Evolutionary conservation across 176 grass and related monocot genomes (phyloP), one percentile per base, ranked within the genome.

Genomic region (Oryza punctata): DNA sequence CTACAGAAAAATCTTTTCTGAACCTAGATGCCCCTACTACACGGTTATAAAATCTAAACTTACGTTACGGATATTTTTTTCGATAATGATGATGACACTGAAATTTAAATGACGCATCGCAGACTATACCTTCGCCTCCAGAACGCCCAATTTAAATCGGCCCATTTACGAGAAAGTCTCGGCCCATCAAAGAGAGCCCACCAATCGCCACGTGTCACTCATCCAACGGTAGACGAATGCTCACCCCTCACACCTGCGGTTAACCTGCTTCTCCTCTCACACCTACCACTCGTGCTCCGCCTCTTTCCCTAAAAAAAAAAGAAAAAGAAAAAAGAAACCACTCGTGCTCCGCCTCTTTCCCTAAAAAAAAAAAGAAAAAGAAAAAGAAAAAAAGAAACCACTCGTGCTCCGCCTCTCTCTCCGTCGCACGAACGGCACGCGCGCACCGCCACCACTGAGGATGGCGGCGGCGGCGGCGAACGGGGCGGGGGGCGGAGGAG

Each of bases 401-500:
- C 59, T 21, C 40, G 24, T 19, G 35, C 59, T 3, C 35, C 65
- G n/a, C 65, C 76, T 38, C 65, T 14, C 45, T 18, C 65, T 13
- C 61, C n/a, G 4, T 13, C 40, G 40, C 40, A 10, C 46, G 4
- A 14, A 6, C 46, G 14, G 41, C 47, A 30, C 65, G 73, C 49
- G 11, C 73, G 0, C 75, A 3, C 41, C 26, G 1, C 23, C 4
- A 4, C 18, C 30, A 3, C 38, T 11, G 16, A 59, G 12, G 11
- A 88, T 88, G 32, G 32, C 81, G 23, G 81, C 19, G 28, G 78
- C 28, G 64, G 44, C 26, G 70, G 60, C 78, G 4, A 97, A 94
- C 78, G 88, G 92, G 63, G 78, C 30, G 23, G 30, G 50, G 26
- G 68, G 26, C 68, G 59, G 65, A 41, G 64, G 44, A 43, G 32